phyloP scores from a whole-genome alignment of 352 stramenopile genomes.

The Phytophthora sp. region DNA sequence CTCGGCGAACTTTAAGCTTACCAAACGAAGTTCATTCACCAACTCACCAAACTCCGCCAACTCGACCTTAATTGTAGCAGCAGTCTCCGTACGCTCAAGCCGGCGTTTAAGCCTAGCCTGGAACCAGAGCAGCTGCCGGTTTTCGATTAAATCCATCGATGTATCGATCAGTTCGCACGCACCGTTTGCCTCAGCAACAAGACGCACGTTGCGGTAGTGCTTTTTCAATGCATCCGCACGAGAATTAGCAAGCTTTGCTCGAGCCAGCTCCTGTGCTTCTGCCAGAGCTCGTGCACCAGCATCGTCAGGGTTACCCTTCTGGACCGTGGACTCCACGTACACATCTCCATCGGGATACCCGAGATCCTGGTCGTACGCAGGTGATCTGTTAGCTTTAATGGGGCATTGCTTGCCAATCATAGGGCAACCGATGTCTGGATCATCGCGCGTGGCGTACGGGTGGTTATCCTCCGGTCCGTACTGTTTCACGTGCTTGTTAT shows the following conservation, averaged over 20 bases:
- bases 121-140: slow-evolving; percentile 76
- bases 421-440: slow-evolving; percentile 82
- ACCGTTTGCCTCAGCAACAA: slow-evolving; percentile 84
- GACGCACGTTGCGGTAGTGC: slow-evolving; percentile 87
- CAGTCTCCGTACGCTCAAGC: slow-evolving; percentile 72
- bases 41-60: slow-evolving; percentile 81
- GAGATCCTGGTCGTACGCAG: slow-evolving; percentile 80
- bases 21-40: slow-evolving; percentile 82
- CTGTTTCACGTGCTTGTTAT: slow-evolving; percentile 90
- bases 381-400: slow-evolving; percentile 83
- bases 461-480: slow-evolving; percentile 91
- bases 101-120: slow-evolving; percentile 77
- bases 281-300: slow-evolving; percentile 64
- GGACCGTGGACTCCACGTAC: slow-evolving; percentile 75
- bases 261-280: slow-evolving; percentile 68
- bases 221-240: slow-evolving; percentile 84
- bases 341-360: slow-evolving; percentile 83
- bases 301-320: slow-evolving; percentile 78
- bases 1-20: slow-evolving; percentile 81
- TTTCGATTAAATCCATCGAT: slow-evolving; percentile 79
- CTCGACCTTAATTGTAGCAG: slow-evolving; percentile 88
- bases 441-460: slow-evolving; percentile 84
- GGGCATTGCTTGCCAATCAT: slow-evolving; percentile 92
- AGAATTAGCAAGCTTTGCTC: slow-evolving; percentile 75
- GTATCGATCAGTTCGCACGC: slow-evolving; percentile 78